Base-by-base conservation (phyloP, 257 asterid genomes). In the Paulownia fortunei region DNA sequence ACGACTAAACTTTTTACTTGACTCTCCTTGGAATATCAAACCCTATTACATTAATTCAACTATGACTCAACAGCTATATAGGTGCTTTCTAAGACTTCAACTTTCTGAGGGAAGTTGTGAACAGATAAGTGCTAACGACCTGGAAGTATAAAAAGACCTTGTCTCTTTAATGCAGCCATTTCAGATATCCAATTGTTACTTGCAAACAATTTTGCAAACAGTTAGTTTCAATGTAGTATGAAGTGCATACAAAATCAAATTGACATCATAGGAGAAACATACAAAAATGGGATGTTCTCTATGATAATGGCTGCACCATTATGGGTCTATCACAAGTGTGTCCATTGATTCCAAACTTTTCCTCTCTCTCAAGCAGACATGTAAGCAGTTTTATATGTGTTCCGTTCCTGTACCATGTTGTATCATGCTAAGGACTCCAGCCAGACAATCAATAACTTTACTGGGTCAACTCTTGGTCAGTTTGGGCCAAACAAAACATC, bases 331-430 rank as follows among this genome's bases (percentile, higher is more conserved):
- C 26, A 24, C 42, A 8, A 51, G 62, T 47, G 47, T 54, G 32
- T 51, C 26, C 63, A 47, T 1, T 18, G 32, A 42, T 8, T 12
- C 32, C n/a, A 19, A 18, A 39, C 55, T 39, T 59, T 19, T 59
- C 36, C n/a, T n/a, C n/a, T n/a, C n/a, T n/a, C n/a, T n/a, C n/a
- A n/a, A 68, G 54, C 70, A 63, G 60, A 4, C 34, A 11, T 44
- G 41, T 13, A 44, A 46, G 55, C 13, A 52, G 19, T 63, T 51
- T 34, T 16, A 36, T 27, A 36, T 13, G 13, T 49, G 69, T 19
- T 76, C 65, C 58, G 11, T 47, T 64, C 3, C 27, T 75, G 59
- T 39, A 62, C 10, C 42, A 74, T 23, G 51, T 16, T 54, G 23
- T 24, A 36, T 32, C 27, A 51, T 18, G 32, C 39, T 46, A 68